Base-by-base conservation (phyloP, 768 basidiomycete species). In the Tubosaeta sp. region DNA sequence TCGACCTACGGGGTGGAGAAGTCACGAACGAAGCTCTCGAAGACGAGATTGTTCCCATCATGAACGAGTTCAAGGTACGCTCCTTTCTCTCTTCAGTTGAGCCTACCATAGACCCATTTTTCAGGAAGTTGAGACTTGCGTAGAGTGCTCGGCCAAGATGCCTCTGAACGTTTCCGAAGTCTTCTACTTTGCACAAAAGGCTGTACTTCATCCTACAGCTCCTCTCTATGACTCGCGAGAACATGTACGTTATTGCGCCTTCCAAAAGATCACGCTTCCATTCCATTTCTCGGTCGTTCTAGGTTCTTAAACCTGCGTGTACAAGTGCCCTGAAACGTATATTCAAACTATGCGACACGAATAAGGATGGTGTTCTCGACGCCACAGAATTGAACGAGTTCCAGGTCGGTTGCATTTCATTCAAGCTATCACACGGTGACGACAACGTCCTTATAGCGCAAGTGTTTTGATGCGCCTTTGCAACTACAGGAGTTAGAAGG, bases 171-270 rank as follows among this genome's bases (percentile, higher is more conserved):
- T 97, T 51, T 94, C 94, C 14, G 94, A 95, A 69, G 93, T 98
- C 27, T 94, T 98, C 74, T 97, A 95, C 69, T 97, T 97, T 68
- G 95, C 95, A 2, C 94, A 96, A 70, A 97, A 96, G 66, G 95
- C 95, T 12, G 95, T 99, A 29, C 73, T 97, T 11, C 93, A 99
- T 64, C 95, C 95, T 2, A 95, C 94, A 1, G 95, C 95, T 6
- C 95, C 95, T 6, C 73, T 99, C 18, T 99, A 98, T 66, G 95
- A 99, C 67, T 95, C 94, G 2, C 74, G 94, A 64, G 92, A 97
- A 60, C 94, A 97, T 70, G 91, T 91, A 63, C 52, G 88, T 65
- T n/a, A 50, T 44, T 13, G 54, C 18, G 27, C 46, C 27, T 10
- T 45, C 38, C 34, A 54, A 32, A 31, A 42, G 39, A 6, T 38